Evolutionary conservation across 2,329 filamentous ascomycete genomes (phyloP), one percentile per base, ranked within the genome.

Genomic region (Talaromyces rugulosus): DNA sequence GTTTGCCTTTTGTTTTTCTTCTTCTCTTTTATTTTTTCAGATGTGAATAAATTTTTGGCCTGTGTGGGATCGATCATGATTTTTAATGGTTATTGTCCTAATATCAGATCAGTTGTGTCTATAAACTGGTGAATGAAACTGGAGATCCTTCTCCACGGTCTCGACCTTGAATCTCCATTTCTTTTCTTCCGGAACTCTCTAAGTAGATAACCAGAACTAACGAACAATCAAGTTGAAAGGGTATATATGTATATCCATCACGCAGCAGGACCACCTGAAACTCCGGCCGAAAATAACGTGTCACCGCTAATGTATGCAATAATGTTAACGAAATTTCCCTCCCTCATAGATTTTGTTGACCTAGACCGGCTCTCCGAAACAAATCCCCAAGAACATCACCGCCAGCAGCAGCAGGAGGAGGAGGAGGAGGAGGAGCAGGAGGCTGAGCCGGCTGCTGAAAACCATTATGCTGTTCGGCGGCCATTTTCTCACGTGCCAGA

Each of bases 301-400:
- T 36, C 12, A 36, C 14, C 34, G 34, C 36, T 40, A 47, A 47
- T 23, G 18, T 27, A 47, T 47, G 44, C 44, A 18, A 47, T 27
- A 14, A 47, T 27, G 28, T 11, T 31, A 30, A 53, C 4, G 14
- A 18, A 30, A 31, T 53, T 27, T 16, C 27, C 44, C 23, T 9
- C 4, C 18, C 30, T 53, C 14, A 59, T 62, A 34, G 52, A 28
- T 31, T 56, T 16, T 59, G 61, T 59, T 59, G 40, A 16, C 59
- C 70, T 40, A 78, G 64, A 36, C 77, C 77, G 12, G 78, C 78
- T 65, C 73, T 76, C 59, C 76, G 74, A 62, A 81, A 81, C 12
- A 80, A 63, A 66, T 78, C 72, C 11, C 73, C 73, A 23, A 80
- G 66, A n/a, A 78, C 71, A 68, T 79, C 75, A 23, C 62, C 58